Conservation (phyloP, 73 alveolate genomes). For the Uronychia binucleata region DNA sequence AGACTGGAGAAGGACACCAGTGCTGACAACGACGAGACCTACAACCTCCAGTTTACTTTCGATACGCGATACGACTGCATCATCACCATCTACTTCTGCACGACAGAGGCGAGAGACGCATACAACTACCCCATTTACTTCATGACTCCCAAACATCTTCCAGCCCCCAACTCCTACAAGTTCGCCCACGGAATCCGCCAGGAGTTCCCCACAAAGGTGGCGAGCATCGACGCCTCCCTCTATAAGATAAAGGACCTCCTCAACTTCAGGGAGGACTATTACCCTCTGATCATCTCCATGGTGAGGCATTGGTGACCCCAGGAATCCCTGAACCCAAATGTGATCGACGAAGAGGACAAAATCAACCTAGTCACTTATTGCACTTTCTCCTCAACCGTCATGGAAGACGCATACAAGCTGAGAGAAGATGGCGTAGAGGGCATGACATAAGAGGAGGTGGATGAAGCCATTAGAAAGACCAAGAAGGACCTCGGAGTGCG, state of each 20-base stretch:
- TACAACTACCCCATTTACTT: conserved; percentile 40
- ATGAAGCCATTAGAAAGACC: not conserved
- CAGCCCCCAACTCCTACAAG: conserved; percentile 18
- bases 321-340: conserved; percentile 13
- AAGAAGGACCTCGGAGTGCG: not conserved
- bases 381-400: conserved; percentile 6
- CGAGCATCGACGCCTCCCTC: conserved; percentile 5
- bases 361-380: conserved; percentile 19
- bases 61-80: conserved; percentile 22
- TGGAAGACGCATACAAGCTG: not conserved
- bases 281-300: conserved; percentile 19
- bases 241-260: conserved; percentile 7
- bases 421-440: conserved; percentile 1
- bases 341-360: conserved; percentile 15
- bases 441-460: not conserved
- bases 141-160: conserved; percentile 16
- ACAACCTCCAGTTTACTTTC: conserved; percentile 15
- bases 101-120: conserved; percentile 39
- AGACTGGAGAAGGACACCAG: not conserved
- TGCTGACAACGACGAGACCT: not conserved
- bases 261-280: conserved; percentile 30
- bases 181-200: conserved; percentile 9
- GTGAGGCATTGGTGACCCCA: not conserved
- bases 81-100: conserved; percentile 28
- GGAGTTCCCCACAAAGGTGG: conserved; percentile 8